These are phyloP conservation scores for Apiospora arundinis DNA, from an alignment of 2,329 filamentous ascomycete genomes.

Conservation along the genomic window DNA sequence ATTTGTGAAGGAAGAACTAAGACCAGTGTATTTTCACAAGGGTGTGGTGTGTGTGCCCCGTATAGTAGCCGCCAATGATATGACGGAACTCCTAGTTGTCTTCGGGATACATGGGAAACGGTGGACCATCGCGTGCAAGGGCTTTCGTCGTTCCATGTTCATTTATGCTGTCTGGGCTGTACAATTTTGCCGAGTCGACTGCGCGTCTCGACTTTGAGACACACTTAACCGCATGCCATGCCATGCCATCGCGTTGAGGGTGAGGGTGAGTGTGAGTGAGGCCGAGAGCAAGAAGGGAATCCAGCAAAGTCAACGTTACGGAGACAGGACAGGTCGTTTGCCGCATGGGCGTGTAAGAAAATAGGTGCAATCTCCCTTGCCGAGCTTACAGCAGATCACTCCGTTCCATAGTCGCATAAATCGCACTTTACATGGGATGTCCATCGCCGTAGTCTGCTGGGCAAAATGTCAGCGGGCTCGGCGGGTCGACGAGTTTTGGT, in stretches of 20 bases:
- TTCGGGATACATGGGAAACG: neutral
- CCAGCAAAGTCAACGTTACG: slow-evolving; percentile 10
- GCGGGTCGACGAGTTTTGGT: slow-evolving; percentile 15
- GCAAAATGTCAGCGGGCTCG: slow-evolving; percentile 17
- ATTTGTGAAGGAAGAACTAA: neutral
- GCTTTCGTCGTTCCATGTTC: neutral
- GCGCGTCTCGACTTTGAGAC: neutral
- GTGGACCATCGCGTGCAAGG: slow-evolving; percentile 9
- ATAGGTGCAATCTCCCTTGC: slow-evolving; percentile 8
- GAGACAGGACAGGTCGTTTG: neutral
- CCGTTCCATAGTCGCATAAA: slow-evolving; percentile 13
- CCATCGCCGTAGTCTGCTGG: slow-evolving; percentile 4
- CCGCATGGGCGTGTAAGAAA: neutral
- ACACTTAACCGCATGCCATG: neutral
- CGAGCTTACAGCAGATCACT: slow-evolving; percentile 18
- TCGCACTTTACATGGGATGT: slow-evolving; percentile 1
- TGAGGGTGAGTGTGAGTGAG: no score
- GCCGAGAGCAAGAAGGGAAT: neutral
- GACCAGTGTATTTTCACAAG: neutral
- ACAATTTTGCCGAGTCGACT: slow-evolving; percentile 3
- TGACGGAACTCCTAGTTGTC: neutral
- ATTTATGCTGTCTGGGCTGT: neutral
- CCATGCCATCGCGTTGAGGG: neutral
- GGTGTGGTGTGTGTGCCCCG: slow-evolving; percentile 12
- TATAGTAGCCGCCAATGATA: slow-evolving; percentile 14